Percentiles rank a stretch among this genome's conserved stretches.
These are phyloP conservation scores for Fusarium papillatum DNA, from an alignment of 2,329 filamentous ascomycete species.

Conservation along the genomic window DNA sequence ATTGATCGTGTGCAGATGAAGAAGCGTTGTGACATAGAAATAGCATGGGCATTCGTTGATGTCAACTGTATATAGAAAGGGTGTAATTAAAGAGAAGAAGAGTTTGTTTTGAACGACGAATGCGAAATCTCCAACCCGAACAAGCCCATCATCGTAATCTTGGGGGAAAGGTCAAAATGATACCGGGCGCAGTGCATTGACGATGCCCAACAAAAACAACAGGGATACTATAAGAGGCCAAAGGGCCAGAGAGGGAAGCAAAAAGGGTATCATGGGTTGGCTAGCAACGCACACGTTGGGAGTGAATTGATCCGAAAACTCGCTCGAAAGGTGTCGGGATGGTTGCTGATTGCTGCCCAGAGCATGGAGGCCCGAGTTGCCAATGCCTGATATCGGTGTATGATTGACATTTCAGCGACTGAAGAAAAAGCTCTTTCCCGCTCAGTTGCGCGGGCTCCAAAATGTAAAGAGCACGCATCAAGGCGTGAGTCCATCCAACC, in stretches of 20 bases:
- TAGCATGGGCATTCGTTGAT: neutral
- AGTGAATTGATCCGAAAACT: neutral
- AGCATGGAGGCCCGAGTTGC: too few species aligned
- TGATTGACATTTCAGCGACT: too few species aligned
- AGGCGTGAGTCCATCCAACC: too few species aligned
- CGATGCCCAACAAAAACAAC: neutral
- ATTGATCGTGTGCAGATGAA: too few species aligned
- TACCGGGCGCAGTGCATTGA: rapidly evolving
- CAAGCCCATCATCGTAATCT: neutral
- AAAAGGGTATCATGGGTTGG: neutral
- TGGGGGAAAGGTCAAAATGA: neutral
- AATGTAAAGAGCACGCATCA: too few species aligned
- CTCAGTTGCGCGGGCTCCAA: too few species aligned
- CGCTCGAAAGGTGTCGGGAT: neutral
- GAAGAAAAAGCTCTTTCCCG: too few species aligned
- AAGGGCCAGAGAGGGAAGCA: neutral
- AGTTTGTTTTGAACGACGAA: neutral
- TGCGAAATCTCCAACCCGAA: neutral
- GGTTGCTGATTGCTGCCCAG: too few species aligned
- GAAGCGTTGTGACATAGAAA: neutral
- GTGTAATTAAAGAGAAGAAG: neutral
- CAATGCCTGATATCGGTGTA: too few species aligned
- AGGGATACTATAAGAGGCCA: neutral
- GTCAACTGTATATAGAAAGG: neutral
- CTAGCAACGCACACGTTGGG: neutral